A percentile compares a stretch with the other conserved stretches of the same genome.
Conservation (phyloP, 352 stramenopile genomes). For the Aphanomyces cochlioides region DNA sequence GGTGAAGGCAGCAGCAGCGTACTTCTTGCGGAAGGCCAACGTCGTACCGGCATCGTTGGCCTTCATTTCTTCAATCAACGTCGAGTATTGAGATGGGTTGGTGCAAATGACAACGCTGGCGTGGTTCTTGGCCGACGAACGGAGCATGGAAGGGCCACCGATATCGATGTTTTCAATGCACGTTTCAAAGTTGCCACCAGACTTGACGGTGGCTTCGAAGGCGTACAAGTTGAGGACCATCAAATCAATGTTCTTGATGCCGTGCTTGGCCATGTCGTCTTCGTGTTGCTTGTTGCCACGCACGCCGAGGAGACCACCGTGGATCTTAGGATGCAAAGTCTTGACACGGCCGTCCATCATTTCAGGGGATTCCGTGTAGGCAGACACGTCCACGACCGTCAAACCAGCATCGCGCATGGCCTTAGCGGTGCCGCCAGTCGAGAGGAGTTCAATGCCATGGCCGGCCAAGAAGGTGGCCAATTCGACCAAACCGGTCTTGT, state of each 20-base stretch:
- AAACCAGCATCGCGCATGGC: conserved; percentile 93
- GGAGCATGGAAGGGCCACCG: conserved; percentile 98
- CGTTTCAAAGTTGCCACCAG: conserved; percentile 91
- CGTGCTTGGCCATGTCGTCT: conserved; percentile 93
- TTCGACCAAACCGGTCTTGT: conserved; percentile 98
- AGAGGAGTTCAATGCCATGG: conserved; percentile 96
- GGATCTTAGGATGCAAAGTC: conserved; percentile 99
- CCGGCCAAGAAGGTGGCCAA: conserved; percentile 92
- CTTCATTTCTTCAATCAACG: conserved; percentile 91
- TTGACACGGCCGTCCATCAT: conserved; percentile 99
- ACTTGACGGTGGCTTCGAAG: conserved; percentile 96
- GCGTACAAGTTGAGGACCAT: conserved; percentile 99
- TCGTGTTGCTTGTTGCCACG: conserved; percentile 96
- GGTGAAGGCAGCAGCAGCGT: conserved; percentile 71
- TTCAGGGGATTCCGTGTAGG: conserved; percentile 97
- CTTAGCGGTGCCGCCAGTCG: conserved; percentile 97
- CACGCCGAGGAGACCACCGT: conserved; percentile 97
- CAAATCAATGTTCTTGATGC: conserved; percentile 97
- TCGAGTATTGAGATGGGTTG: conserved; percentile 92
- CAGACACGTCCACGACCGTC: conserved; percentile 94
- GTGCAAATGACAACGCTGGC: conserved; percentile 98
- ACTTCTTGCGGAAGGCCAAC: conserved; percentile 85
- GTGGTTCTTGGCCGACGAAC: conserved; percentile 99
- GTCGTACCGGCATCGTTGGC: conserved; percentile 89
- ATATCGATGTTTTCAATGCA: conserved; percentile 99